phyloP scores from a whole-genome alignment of 2,329 filamentous ascomycete species.

The Pseudogymnoascus sp. region DNA sequence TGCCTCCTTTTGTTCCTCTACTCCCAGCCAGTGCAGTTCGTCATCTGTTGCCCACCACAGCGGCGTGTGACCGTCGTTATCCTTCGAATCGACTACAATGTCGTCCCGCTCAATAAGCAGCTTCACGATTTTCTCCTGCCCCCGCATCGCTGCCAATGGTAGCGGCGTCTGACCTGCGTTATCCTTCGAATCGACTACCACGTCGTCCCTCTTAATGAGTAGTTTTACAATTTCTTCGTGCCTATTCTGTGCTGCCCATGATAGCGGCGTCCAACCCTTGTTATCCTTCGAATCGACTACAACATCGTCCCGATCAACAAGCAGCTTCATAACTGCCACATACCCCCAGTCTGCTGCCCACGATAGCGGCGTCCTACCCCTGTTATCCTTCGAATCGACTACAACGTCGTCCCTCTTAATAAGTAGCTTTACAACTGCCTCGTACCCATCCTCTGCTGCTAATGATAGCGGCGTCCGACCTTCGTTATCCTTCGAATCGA shows the following conservation, averaged over 20 bases:
- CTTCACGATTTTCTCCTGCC: slow-evolving; percentile 1
- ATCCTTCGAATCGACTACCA: neutral
- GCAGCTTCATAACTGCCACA: neutral
- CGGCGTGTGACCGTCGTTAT: neutral
- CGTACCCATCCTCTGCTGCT: neutral
- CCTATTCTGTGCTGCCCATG: neutral
- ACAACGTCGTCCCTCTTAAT: neutral
- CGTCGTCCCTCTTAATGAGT: neutral
- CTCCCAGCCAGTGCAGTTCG: too few species aligned
- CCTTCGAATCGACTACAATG: neutral
- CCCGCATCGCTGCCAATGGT: neutral
- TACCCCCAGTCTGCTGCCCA: neutral
- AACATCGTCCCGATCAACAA: neutral
- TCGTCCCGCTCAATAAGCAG: neutral
- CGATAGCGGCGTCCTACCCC: neutral
- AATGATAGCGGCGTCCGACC: neutral
- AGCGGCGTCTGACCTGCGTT: neutral
- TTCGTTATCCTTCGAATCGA: neutral
- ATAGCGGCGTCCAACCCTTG: neutral
- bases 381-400: neutral
- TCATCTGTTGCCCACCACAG: neutral
- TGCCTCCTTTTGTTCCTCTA: too few species aligned
- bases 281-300: neutral
- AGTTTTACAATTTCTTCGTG: neutral
- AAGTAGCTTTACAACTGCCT: neutral